Base-by-base conservation (phyloP, 2,329 filamentous ascomycete genomes). In the Coniochaeta sp. region DNA sequence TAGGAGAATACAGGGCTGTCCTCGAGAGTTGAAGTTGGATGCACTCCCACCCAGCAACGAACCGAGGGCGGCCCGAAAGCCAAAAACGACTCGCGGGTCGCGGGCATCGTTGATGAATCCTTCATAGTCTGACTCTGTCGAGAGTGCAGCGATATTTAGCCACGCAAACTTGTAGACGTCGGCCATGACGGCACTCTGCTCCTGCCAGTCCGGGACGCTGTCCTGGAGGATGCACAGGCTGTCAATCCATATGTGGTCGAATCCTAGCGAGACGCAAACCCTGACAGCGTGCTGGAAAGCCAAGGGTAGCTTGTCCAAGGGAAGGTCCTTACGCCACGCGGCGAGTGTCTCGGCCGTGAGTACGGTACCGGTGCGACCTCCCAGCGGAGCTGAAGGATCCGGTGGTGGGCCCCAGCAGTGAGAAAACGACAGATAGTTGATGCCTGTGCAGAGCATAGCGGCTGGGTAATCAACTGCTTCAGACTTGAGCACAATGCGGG, bases 181-280 rank as follows among this genome's bases (percentile, higher is more conserved):
- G 8, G 54, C 40, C 59, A 61, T 61, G 22, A 38, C 40, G 12
- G 59, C 56, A 19, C 24, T 38, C 59, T 61, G 43, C 26, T 43
- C 34, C 33, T 59, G n/a, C 59, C 59, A 61, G 40, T 61, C 59
- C 34, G 34, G 3, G 28, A 22, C 17, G 17, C 47, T 57, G 40
- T 61, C 59, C 44, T 61, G 59, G 16, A 61, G 22, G 36, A 61
- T 61, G 38, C 59, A 61, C 5, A 61, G 59, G 26, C 43, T 58
- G 38, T 61, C 59, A 16, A 55, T 55, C 50, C 50, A 55, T 6
- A 55, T 22, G 24, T 55, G 24, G 7, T 28, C 50, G 16, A 55
- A 55, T 55, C 50, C 50, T 19, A 55, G n/a, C 16, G 19, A 7
- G 6, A 16, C 50, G 50, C 50, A 55, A 6, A 55, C 31, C 50